phyloP scores from a whole-genome alignment of 1,284 basidiomycete genomes.

The Papiliotrema flavescens region DNA sequence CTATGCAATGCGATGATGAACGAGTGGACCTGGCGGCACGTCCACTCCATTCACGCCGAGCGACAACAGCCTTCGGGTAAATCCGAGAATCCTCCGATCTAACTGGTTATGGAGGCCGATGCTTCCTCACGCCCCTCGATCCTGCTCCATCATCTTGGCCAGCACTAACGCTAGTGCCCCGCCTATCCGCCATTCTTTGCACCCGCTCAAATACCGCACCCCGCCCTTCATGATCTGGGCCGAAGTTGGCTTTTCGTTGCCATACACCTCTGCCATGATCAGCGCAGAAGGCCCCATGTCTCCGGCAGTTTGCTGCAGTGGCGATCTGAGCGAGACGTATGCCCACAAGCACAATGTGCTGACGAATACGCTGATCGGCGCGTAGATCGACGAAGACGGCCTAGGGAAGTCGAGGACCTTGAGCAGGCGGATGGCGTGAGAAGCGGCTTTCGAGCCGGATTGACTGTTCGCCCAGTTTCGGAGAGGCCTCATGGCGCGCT shows the following conservation, averaged over 20 bases:
- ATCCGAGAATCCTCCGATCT: too few species aligned
- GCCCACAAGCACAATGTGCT: constrained; percentile 20
- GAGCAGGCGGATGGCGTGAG: constrained; percentile 14
- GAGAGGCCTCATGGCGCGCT: constrained; percentile 6
- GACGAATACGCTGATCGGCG: constrained; percentile 15
- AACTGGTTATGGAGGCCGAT: too few species aligned
- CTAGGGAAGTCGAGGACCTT: constrained; percentile 7
- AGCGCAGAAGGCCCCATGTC: too few species aligned
- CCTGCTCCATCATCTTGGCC: constrained; percentile 14
- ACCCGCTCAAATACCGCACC: constrained; percentile 17
- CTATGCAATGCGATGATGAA: background rate
- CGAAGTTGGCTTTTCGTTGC: background rate
- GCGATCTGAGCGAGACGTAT: constrained; percentile 5
- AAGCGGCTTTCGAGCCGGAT: constrained; percentile 8
- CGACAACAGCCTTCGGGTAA: too few species aligned
- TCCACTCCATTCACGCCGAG: too few species aligned
- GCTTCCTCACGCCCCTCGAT: too few species aligned
- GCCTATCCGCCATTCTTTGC: constrained; percentile 21
- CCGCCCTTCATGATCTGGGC: constrained; percentile 2
- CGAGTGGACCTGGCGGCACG: too few species aligned
- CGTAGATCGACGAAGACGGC: constrained; percentile 12
- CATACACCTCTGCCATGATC: background rate
- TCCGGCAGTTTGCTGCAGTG: too few species aligned
- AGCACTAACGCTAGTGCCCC: constrained; percentile 20
- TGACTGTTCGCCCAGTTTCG: constrained; percentile 12